A percentile compares a stretch with the other conserved stretches of the same genome.
Conservation (phyloP, 2,329 filamentous ascomycete genomes). For the Pseudocercospora vitis region DNA sequence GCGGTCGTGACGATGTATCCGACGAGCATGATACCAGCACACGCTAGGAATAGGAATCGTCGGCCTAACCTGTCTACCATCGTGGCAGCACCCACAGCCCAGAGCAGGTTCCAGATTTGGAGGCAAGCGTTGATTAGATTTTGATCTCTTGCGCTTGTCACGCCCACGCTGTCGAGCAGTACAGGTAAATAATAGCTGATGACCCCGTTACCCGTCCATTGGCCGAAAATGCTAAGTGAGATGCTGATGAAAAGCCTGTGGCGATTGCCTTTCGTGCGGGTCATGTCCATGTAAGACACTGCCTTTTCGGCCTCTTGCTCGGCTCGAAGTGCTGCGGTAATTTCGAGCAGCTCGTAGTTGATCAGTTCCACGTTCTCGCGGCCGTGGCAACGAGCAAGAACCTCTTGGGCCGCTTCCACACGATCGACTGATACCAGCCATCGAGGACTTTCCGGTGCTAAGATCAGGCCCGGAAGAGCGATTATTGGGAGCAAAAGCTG, state of each 20-base stretch:
- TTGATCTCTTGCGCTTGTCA: constrained; percentile 39
- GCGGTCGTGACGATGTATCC: constrained; percentile 36
- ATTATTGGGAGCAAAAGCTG: constrained; percentile 29
- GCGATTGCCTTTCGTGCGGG: constrained; percentile 33
- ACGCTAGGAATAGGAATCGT: constrained; percentile 46
- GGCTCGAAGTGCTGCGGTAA: constrained; percentile 36
- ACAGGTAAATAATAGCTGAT: constrained; percentile 36
- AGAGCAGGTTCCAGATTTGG: constrained; percentile 43
- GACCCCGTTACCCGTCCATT: constrained; percentile 45
- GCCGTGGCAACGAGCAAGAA: constrained; percentile 63
- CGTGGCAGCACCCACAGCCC: constrained; percentile 41
- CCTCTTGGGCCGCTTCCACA: constrained; percentile 57
- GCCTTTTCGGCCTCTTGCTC: constrained; percentile 55
- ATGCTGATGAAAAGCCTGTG: constrained; percentile 44
- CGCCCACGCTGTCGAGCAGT: constrained; percentile 42
- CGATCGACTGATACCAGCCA: constrained; percentile 29
- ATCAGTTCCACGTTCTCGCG: constrained; percentile 62
- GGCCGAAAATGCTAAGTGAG: constrained; percentile 40
- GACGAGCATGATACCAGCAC: constrained; percentile 46
- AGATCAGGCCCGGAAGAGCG: constrained; percentile 24
- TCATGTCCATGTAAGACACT: constrained; percentile 25
- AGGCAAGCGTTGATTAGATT: constrained; percentile 43
- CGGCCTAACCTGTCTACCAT: constrained; percentile 47
- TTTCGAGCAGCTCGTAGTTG: constrained; percentile 66
- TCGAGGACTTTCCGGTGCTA: constrained; percentile 31